These are phyloP conservation scores for Bipolaris zeicola DNA, from an alignment of 2,329 filamentous ascomycete species.

Conservation along the genomic window DNA sequence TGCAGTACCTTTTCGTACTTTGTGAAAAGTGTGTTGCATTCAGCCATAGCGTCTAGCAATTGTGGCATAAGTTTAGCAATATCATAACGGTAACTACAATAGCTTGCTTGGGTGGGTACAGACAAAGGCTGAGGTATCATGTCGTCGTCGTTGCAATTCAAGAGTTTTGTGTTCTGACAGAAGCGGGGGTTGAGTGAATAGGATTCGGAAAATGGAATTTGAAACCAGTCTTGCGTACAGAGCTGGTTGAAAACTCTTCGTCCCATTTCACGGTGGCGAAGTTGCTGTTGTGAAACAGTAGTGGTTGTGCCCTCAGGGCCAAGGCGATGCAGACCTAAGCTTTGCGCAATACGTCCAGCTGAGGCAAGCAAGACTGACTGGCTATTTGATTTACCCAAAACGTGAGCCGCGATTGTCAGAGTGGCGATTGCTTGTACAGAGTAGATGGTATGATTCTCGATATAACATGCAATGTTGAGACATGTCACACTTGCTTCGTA, in stretches of 20 bases:
- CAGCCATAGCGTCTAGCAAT: slow-evolving; percentile 43
- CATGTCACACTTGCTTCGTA: slow-evolving; percentile 52
- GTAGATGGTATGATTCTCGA: slow-evolving; percentile 47
- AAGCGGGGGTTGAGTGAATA: slow-evolving; percentile 45
- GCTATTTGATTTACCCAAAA: slow-evolving; percentile 54
- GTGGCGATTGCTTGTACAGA: slow-evolving; percentile 54
- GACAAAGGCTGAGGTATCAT: slow-evolving; percentile 10
- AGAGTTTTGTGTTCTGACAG: slow-evolving; percentile 34
- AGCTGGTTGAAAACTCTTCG: slow-evolving; percentile 47
- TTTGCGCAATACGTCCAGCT: slow-evolving; percentile 55
- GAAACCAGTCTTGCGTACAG: slow-evolving; percentile 52
- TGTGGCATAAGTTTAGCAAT: slow-evolving; percentile 48
- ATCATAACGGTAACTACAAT: slow-evolving; percentile 44
- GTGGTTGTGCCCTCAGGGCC: slow-evolving; percentile 18
- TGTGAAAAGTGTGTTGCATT: slow-evolving; percentile 47
- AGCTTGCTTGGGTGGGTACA: slow-evolving; percentile 42
- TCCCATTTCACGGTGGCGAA: slow-evolving; percentile 39
- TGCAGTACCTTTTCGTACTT: slow-evolving; percentile 50
- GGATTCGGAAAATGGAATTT: slow-evolving; percentile 49
- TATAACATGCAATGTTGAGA: slow-evolving; percentile 53
- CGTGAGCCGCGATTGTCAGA: slow-evolving; percentile 54
- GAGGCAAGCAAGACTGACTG: slow-evolving; percentile 54
- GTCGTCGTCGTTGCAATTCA: slow-evolving; percentile 45
- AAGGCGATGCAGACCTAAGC: slow-evolving; percentile 53
- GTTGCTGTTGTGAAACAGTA: slow-evolving; percentile 3